Percentiles rank a stretch among this genome's conserved stretches.
Conservation (phyloP, 164 flowering plant genomes). For the Warburgia ugandensis region DNA sequence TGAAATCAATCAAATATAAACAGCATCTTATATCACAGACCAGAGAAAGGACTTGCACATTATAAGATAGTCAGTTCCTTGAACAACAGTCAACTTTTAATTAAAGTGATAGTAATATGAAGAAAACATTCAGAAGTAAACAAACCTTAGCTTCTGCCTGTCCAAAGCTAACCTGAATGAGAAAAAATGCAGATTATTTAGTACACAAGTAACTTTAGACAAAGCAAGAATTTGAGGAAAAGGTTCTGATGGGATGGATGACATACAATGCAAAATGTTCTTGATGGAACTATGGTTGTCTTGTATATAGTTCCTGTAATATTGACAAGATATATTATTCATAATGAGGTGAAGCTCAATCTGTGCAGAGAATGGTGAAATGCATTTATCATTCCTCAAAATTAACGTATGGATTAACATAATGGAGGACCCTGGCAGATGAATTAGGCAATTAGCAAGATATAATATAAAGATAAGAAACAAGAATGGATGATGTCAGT, state of each 20-base stretch:
- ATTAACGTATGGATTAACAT: no score
- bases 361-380: neutral
- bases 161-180: constrained; percentile 80
- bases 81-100: neutral
- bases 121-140: neutral
- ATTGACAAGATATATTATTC: constrained; percentile 9
- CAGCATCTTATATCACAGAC: neutral
- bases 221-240: neutral
- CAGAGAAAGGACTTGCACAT: neutral
- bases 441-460: no score
- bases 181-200: neutral
- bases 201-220: neutral
- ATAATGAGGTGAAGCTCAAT: constrained; percentile 3
- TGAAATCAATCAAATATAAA: no score
- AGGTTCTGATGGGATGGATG: constrained; percentile 4
- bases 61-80: neutral
- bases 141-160: constrained; percentile 95
- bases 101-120: neutral
- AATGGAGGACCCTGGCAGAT: no score
- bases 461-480: no score
- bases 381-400: neutral
- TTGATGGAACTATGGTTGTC: constrained; percentile 81
- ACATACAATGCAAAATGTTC: constrained; percentile 93
- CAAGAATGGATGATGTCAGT: no score
- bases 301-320: constrained; percentile 85